phyloP scores from a whole-genome alignment of 306 rosid genomes.

The Vicia villosa region DNA sequence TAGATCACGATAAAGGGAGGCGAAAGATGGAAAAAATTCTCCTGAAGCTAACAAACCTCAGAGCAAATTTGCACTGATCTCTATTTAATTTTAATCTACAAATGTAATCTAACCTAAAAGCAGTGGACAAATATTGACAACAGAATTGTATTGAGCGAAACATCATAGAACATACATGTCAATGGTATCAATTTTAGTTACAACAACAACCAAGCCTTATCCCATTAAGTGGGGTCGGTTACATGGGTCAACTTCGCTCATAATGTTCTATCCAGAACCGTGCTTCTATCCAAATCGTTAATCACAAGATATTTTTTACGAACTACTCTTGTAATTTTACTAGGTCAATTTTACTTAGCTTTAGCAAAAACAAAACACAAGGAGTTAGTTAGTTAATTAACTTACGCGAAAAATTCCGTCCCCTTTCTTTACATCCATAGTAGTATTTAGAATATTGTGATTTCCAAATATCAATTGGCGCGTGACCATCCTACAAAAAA shows the following conservation, averaged over 20 bases:
- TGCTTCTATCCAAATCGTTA: no score
- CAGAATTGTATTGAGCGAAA: constrained; percentile 1
- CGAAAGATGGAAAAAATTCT: background rate
- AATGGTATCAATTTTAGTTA: background rate
- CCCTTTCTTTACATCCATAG: constrained; percentile 81
- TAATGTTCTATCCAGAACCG: no score
- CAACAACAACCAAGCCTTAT: no score
- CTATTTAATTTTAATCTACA: background rate
- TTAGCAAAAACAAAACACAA: constrained; percentile 8
- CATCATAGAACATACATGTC: background rate
- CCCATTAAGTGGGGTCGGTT: no score
- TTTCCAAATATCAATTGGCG: constrained; percentile 79
- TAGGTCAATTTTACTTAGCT: no score
- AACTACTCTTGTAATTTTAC: no score
- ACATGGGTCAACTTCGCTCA: no score
- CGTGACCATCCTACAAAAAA: constrained; percentile 55
- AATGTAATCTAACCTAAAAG: background rate
- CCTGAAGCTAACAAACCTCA: background rate
- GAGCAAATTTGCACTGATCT: constrained; percentile 15
- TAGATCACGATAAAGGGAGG: background rate
- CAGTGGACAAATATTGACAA: background rate
- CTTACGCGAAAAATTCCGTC: constrained; percentile 67
- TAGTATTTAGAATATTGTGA: constrained; percentile 76
- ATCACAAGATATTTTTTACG: no score
- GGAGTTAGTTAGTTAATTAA: constrained; percentile 4